A percentile compares a stretch with the other conserved stretches of the same genome.
Conservation (phyloP, 495 filamentous ascomycete species). For the Lasiosphaeria miniovina region DNA sequence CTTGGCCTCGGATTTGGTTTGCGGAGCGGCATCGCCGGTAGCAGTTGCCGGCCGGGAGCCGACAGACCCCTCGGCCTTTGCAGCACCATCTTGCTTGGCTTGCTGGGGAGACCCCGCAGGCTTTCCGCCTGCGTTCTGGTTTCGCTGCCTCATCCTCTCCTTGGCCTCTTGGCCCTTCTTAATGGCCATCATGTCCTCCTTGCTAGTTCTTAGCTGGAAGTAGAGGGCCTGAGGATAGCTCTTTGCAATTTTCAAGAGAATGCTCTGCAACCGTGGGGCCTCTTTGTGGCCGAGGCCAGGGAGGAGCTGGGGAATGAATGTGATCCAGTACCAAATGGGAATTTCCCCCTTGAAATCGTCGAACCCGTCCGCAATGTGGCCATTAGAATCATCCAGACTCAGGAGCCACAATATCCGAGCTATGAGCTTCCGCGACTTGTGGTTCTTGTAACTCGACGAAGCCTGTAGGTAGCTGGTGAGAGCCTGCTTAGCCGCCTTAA, state of each 20-base stretch:
- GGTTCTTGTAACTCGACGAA: constrained; percentile 90
- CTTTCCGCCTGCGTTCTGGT: constrained; percentile 25
- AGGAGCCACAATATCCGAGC: constrained; percentile 94
- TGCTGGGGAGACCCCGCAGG: constrained; percentile 41
- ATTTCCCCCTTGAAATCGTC: constrained; percentile 94
- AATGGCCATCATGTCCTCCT: constrained; percentile 91
- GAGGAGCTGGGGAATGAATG: constrained; percentile 94
- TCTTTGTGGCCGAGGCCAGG: constrained; percentile 86
- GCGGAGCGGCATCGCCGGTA: constrained; percentile 38
- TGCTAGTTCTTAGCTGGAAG: constrained; percentile 85
- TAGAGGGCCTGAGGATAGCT: constrained; percentile 91
- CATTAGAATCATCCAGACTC: constrained; percentile 85
- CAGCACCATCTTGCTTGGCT: constrained; percentile 43
- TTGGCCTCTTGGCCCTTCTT: constrained; percentile 84
- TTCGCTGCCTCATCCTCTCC: constrained; percentile 37
- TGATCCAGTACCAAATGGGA: constrained; percentile 99
- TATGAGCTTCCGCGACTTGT: constrained; percentile 93
- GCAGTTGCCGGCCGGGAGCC: constrained; percentile 48
- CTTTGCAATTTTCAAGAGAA: constrained; percentile 92
- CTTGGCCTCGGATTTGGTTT: constrained; percentile 41
- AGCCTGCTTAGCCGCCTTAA: constrained; percentile 80
- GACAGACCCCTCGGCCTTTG: constrained; percentile 20
- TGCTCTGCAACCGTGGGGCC: constrained; percentile 73
- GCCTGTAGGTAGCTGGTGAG: constrained; percentile 96
- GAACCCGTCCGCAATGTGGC: constrained; percentile 74